Evolutionary conservation across 2,329 filamentous ascomycete species (phyloP), one percentile per base, ranked within the genome.

Genomic region (Paraconiothyrium sp.): DNA sequence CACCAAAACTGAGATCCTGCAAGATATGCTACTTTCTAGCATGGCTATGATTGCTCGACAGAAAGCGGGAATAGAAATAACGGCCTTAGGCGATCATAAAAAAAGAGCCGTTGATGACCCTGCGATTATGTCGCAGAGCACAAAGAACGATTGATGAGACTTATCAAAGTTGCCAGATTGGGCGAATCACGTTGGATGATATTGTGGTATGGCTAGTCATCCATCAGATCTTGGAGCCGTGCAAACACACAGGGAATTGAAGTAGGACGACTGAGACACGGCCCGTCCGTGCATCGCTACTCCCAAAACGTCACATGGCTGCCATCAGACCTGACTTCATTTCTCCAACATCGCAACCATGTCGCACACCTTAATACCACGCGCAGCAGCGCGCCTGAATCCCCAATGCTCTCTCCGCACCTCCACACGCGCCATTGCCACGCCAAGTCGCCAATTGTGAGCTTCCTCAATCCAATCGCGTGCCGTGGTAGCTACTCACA

Each of bases 401-500:
- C 64, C 67, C 20, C 61, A 59, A 61, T 61, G 59, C 35, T 44
- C 67, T 4, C 47, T 66, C n/a, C 37, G 57, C 48, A 41, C 54
- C 8, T 57, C 50, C 34, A 50, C 63, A 13, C 65, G 71, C 57
- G 62, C 67, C 52, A 70, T 74, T 72, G 72, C 66, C 32, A 58
- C 67, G 27, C 67, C 71, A 56, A 67, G 65, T 62, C 69, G 68
- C 51, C 67, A 62, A 52, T 37, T 71, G 74, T 76, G 69, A 65
- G 73, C 63, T 55, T 54, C 43, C 58, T 34, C 34, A 39, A 47
- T 50, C 59, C 37, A 35, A 32, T 32, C 30, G n/a, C 39, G 47
- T 13, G 41, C 34, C 27, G 10, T 41, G 16, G 39, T 47, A 61
- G 61, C 56, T 60, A 47, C 30, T 43, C 55, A 43, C 61, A 61